Evolutionary conservation across 768 basidiomycete species (phyloP).

Genomic region (Leucocoprinus birnbaumii): DNA sequence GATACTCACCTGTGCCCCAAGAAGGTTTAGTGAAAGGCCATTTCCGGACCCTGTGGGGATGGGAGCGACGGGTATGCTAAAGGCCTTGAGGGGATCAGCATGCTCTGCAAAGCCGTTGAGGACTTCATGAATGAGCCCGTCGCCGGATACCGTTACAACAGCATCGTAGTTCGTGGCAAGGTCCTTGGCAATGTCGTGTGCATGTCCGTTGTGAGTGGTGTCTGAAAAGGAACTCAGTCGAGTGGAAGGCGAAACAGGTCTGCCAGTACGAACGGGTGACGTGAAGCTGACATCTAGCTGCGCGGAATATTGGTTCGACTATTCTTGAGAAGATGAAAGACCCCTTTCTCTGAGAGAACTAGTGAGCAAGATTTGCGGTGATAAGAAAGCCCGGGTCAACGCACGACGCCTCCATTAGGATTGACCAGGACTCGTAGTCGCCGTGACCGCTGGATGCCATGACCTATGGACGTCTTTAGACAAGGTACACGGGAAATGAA

Average conservation of each 20-base stretch:
- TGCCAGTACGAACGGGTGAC: slow-evolving; percentile 48
- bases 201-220: slow-evolving; percentile 64
- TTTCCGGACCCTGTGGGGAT: slow-evolving; percentile 86
- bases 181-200: slow-evolving; percentile 55
- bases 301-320: slow-evolving; percentile 70
- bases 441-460: slow-evolving; percentile 53
- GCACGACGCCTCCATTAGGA: slow-evolving; percentile 74
- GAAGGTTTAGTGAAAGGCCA: slow-evolving; percentile 66
- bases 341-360: slow-evolving; percentile 54
- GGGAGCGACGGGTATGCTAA: slow-evolving; percentile 68
- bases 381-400: slow-evolving; percentile 20
- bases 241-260: background rate
- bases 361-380: background rate
- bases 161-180: slow-evolving; percentile 66
- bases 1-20: slow-evolving; percentile 57
- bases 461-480: slow-evolving; percentile 16
- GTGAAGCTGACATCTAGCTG: slow-evolving; percentile 62
- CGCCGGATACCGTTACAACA: slow-evolving; percentile 75
- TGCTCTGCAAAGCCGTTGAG: slow-evolving; percentile 80
- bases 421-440: slow-evolving; percentile 73
- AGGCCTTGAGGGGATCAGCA: slow-evolving; percentile 52
- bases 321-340: slow-evolving; percentile 46
- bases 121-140: slow-evolving; percentile 81
- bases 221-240: slow-evolving; percentile 33
- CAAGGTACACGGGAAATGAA: background rate